Evolutionary conservation across 495 filamentous ascomycete genomes (phyloP), one percentile per base, ranked within the genome.

Genomic region (Letharia lupina): DNA sequence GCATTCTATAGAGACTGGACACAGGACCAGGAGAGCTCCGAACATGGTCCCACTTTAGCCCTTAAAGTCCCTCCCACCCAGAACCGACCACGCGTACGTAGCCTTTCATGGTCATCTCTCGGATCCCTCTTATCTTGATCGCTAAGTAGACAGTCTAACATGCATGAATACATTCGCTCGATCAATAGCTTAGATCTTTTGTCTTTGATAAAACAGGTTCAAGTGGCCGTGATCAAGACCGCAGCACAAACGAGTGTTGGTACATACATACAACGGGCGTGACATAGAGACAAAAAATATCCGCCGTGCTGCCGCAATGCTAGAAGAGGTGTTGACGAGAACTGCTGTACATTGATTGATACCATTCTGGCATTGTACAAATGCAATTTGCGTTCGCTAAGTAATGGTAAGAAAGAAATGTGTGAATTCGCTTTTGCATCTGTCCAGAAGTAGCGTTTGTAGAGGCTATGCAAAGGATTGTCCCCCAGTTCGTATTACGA

Each of bases 361-460:
- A 5, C 45, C 31, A 54, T 45, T 18, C 45, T 48, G 61, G 52
- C 44, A 64, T 31, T 58, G 31, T 64, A 64, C 52, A 64, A 23
- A 64, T 37, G 31, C 15, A 31, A 16, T 20, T 35, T 56, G 52
- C 31, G 31, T 20, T 56, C 52, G 52, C 52, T 56, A 56, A 16
- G 31, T 56, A 12, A 56, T 35, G 3, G 8, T 56, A 33, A 28
- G n/a, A 50, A 16, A 13, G 16, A 33, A 13, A 8, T 8, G 18
- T 35, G 13, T 18, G 3, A 8, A 15, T 1, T 37, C 48, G 2
- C 52, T 35, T 56, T 56, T 35, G 52, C 31, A 7, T 0, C 23
- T 16, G 52, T 56, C 15, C 12, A 56, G 18, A 33, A 16, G 13
- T 35, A 20, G 52, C 13, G 37, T 18, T 6, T 16, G 4, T 4